phyloP scores from a whole-genome alignment of 1,284 basidiomycete genomes.

The Rhodofomes roseus region DNA sequence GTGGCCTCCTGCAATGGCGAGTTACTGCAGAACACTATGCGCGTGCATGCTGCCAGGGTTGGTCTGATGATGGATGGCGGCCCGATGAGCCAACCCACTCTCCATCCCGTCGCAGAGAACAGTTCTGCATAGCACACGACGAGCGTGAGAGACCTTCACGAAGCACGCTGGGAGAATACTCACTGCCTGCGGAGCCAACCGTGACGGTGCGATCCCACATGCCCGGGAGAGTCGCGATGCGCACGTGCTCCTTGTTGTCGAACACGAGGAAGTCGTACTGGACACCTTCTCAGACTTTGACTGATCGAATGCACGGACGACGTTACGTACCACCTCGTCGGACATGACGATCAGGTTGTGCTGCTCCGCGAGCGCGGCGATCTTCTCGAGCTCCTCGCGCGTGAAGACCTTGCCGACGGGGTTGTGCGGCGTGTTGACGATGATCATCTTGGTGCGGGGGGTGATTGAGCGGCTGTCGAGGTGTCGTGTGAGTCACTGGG shows the following conservation, averaged over 20 bases:
- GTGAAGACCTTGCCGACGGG: slow-evolving; percentile 96
- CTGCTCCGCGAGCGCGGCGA: slow-evolving; percentile 87
- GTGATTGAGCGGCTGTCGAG: slow-evolving; percentile 70
- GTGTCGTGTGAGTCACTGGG: background rate
- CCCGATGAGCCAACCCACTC: slow-evolving; percentile 95
- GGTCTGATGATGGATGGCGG: slow-evolving; percentile 82
- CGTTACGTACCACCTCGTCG: slow-evolving; percentile 85
- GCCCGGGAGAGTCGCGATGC: slow-evolving; percentile 90
- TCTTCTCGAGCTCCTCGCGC: slow-evolving; percentile 74
- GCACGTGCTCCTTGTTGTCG: slow-evolving; percentile 84
- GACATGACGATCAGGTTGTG: slow-evolving; percentile 91
- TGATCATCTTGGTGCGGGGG: slow-evolving; percentile 87
- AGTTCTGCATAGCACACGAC: slow-evolving; percentile 54
- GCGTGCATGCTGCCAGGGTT: slow-evolving; percentile 85
- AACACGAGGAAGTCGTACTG: slow-evolving; percentile 95
- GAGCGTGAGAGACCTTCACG: background rate
- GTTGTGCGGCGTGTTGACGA: slow-evolving; percentile 95
- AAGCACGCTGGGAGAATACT: slow-evolving; percentile 25
- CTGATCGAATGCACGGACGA: background rate
- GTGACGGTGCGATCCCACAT: slow-evolving; percentile 97
- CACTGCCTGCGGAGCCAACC: slow-evolving; percentile 77
- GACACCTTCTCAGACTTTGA: background rate
- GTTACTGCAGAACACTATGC: slow-evolving; percentile 95
- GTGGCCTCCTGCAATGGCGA: slow-evolving; percentile 91
- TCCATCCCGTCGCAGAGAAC: slow-evolving; percentile 99